These are phyloP conservation scores for Circinella minor DNA, from an alignment of 371 early-diverging fungal species.

Conservation along the genomic window DNA sequence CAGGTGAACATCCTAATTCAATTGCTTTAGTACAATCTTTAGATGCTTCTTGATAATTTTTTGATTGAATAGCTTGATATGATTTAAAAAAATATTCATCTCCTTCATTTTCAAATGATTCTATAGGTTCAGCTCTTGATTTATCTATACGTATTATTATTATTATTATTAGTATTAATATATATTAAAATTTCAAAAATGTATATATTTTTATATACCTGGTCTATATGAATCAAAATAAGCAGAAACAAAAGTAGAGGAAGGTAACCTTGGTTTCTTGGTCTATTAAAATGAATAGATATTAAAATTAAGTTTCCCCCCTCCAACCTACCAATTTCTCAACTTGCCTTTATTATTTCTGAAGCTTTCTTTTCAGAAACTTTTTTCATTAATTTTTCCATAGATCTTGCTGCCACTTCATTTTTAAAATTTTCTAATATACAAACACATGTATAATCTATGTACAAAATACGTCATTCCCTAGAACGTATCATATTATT, in stretches of 20 bases:
- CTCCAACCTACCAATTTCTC: too few species aligned
- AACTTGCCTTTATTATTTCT: constrained; percentile 69
- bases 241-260: constrained; percentile 87
- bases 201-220: too few species aligned
- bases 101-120: constrained; percentile 26
- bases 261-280: constrained; percentile 79
- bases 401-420: constrained; percentile 76
- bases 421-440: constrained; percentile 94
- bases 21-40: constrained; percentile 73
- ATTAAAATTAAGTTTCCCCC: too few species aligned
- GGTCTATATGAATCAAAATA: constrained; percentile 90
- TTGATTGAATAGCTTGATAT: constrained; percentile 49
- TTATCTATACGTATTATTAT: constrained; percentile 37
- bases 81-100: constrained; percentile 58
- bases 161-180: too few species aligned
- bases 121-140: constrained; percentile 35
- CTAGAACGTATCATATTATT: too few species aligned
- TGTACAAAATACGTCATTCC: too few species aligned
- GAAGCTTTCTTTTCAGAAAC: constrained; percentile 80
- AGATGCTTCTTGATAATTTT: constrained; percentile 74
- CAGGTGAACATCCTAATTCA: constrained; percentile 56
- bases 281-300: constrained; percentile 21
- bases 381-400: constrained; percentile 88
- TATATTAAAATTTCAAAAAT: background rate
- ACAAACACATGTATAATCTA: constrained; percentile 92